Evolutionary conservation across 1,284 basidiomycete species (phyloP).

Genomic region (Rugosomyces carneus): DNA sequence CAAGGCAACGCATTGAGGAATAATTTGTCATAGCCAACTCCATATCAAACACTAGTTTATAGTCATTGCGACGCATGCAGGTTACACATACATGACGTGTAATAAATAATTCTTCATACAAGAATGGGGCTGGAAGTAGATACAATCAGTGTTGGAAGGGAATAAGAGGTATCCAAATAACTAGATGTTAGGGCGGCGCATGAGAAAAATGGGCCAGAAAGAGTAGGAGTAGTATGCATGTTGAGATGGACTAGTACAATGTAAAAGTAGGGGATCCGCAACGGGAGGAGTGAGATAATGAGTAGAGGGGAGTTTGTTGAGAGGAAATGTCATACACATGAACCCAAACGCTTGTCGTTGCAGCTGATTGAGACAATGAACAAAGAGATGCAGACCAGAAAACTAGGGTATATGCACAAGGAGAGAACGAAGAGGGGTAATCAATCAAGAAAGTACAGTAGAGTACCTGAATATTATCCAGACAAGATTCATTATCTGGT

Average conservation of each 20-base stretch:
- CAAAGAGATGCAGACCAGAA: not conserved
- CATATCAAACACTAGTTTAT: no score
- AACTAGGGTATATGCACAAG: not conserved
- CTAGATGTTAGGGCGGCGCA: not conserved
- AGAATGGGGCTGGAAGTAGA: not conserved
- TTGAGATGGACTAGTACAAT: conserved; percentile 5
- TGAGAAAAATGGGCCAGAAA: not conserved
- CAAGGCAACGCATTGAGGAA: no score
- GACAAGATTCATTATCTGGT: no score
- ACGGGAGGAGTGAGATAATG: not conserved
- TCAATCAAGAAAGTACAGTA: no score
- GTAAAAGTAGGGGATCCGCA: not conserved
- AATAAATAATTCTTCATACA: conserved; percentile 7
- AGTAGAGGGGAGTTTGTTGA: not conserved
- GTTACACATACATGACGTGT: conserved; percentile 5
- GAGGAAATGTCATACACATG: not conserved
- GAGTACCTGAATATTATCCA: no score
- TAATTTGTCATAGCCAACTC: no score
- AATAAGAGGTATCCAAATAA: not conserved
- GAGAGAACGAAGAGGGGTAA: not conserved
- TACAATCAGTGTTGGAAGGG: conserved; percentile 1
- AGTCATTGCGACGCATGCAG: not conserved
- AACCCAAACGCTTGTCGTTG: not conserved
- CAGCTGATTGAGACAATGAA: not conserved
- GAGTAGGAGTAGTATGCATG: not conserved